Conservation (phyloP, 371 early-diverging fungal species). For the Mortierella sp. region DNA sequence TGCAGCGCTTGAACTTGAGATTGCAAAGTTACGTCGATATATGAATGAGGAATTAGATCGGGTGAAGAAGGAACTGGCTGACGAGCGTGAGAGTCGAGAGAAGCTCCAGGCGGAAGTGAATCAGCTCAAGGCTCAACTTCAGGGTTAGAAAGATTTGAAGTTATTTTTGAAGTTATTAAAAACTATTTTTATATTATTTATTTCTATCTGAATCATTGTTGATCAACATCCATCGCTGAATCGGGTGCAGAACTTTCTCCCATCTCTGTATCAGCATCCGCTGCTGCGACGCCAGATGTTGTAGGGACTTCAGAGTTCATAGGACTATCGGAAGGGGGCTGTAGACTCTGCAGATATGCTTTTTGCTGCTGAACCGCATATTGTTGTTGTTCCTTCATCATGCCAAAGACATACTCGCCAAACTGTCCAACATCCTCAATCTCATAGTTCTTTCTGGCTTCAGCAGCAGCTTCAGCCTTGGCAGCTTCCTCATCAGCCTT, state of each 20-base stretch:
- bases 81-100: slow-evolving; percentile 64
- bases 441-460: slow-evolving; percentile 38
- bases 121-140: slow-evolving; percentile 49
- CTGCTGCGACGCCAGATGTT: background rate
- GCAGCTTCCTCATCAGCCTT: slow-evolving; percentile 21
- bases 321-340: slow-evolving; percentile 8
- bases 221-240: slow-evolving; percentile 26
- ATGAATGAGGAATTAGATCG: slow-evolving; percentile 71
- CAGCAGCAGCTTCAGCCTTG: slow-evolving; percentile 52
- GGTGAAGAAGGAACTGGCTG: slow-evolving; percentile 63
- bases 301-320: background rate
- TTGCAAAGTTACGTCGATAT: slow-evolving; percentile 65
- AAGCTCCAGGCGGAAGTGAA: slow-evolving; percentile 63
- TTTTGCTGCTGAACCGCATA: slow-evolving; percentile 58
- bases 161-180: background rate
- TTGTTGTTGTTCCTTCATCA: slow-evolving; percentile 80
- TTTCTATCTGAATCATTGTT: slow-evolving; percentile 1
- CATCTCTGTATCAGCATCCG: background rate
- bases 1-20: slow-evolving; percentile 66
- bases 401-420: slow-evolving; percentile 77
- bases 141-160: slow-evolving; percentile 7
- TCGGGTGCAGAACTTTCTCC: slow-evolving; percentile 1
- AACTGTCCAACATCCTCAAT: slow-evolving; percentile 69
- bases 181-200: background rate
- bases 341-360: slow-evolving; percentile 31